A percentile compares a stretch with the other conserved stretches of the same genome.
These are phyloP conservation scores for Fusarium napiforme DNA, from an alignment of 2,329 filamentous ascomycete genomes.

Conservation along the genomic window DNA sequence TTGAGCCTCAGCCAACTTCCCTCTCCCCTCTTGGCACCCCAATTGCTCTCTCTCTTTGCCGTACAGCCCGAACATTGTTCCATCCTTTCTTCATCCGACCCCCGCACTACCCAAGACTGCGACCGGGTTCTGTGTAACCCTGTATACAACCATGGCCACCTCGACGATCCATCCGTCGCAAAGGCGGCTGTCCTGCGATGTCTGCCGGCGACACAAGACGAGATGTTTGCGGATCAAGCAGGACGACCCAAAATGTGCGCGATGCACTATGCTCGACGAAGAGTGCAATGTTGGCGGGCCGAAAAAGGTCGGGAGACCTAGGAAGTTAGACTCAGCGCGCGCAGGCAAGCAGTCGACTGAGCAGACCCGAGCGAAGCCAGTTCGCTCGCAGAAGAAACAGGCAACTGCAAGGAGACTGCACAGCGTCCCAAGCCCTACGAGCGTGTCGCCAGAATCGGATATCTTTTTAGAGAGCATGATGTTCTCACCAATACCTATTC, in stretches of 20 bases:
- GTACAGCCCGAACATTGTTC: not conserved
- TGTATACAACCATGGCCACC: not conserved
- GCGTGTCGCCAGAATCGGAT: not conserved
- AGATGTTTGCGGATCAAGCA: not conserved
- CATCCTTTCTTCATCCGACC: not conserved
- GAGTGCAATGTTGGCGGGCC: not conserved
- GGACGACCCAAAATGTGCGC: not conserved
- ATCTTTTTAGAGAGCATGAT: not conserved
- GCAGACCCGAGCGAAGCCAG: not conserved
- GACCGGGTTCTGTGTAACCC: not conserved
- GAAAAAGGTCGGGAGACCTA: not conserved
- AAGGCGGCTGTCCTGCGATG: not conserved
- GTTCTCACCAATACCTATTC: not conserved
- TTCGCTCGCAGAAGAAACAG: not conserved
- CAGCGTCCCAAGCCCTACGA: not conserved
- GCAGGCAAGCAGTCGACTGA: too few relatives aligned
- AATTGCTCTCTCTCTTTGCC: not conserved
- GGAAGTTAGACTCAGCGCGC: not conserved
- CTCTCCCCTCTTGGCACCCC: not conserved
- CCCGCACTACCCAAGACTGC: not conserved
- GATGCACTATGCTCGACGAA: not conserved
- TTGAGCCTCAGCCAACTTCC: not conserved
- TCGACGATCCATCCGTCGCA: not conserved
- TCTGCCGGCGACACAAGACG: not conserved
- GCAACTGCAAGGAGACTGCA: not conserved